phyloP scores from a whole-genome alignment of 306 rosid species.

The Aeschynomene evenia region DNA sequence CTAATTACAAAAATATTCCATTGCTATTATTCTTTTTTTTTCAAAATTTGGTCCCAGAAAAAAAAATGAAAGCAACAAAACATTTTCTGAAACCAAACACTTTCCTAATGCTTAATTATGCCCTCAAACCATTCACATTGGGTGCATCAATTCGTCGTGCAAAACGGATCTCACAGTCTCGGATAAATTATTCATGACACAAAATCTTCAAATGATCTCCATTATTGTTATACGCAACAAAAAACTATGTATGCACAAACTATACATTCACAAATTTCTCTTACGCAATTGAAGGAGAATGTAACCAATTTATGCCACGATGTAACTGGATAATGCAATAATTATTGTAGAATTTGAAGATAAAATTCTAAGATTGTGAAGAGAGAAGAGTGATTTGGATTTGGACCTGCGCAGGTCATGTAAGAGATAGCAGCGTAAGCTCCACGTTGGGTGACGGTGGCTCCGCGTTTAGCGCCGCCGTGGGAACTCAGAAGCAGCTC shows the following conservation, averaged over 20 bases:
- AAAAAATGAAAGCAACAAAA: too few relatives aligned
- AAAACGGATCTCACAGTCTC: too few relatives aligned
- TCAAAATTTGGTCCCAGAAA: too few relatives aligned
- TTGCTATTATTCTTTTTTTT: too few relatives aligned
- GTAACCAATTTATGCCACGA: not conserved
- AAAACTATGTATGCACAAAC: too few relatives aligned
- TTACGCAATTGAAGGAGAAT: not conserved
- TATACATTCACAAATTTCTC: not conserved
- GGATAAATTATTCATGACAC: too few relatives aligned
- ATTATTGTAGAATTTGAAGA: not conserved
- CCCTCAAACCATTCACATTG: not conserved
- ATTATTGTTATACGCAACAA: too few relatives aligned
- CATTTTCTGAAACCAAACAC: too few relatives aligned
- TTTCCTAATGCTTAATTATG: too few relatives aligned
- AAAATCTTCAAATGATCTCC: too few relatives aligned
- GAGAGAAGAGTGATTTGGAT: not conserved
- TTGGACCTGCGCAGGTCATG: conserved; percentile 75
- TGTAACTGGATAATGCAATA: not conserved
- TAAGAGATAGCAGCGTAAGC: conserved; percentile 73
- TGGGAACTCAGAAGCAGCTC: conserved; percentile 39
- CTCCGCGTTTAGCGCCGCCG: not conserved
- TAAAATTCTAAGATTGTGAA: not conserved
- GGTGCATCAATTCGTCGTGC: too few relatives aligned
- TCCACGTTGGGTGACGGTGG: conserved; percentile 68
- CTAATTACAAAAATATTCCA: too few relatives aligned